phyloP scores from a whole-genome alignment of 768 basidiomycete species.

The Russula vinacea region DNA sequence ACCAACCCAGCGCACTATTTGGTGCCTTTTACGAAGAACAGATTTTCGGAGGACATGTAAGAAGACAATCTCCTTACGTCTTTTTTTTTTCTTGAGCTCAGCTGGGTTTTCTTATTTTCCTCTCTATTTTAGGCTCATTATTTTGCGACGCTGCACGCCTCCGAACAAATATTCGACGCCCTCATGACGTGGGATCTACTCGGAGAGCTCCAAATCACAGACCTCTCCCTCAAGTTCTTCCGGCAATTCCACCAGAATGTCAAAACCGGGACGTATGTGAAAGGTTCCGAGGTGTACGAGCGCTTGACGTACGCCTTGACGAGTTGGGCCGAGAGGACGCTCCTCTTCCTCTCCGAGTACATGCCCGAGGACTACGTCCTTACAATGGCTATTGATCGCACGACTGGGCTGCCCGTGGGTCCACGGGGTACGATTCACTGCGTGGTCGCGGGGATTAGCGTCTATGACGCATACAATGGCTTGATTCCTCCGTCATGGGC shows the following conservation, averaged over 20 bases:
- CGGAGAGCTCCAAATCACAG: constrained; percentile 12
- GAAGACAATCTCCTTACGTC: not conserved
- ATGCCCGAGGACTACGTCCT: constrained; percentile 17
- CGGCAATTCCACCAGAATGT: constrained; percentile 12
- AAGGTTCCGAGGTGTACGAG: constrained; percentile 5
- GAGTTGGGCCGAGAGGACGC: constrained; percentile 2
- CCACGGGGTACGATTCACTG: constrained; percentile 4
- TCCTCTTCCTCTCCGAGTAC: constrained; percentile 12
- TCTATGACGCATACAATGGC: constrained; percentile 9
- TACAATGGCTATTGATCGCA: not conserved
- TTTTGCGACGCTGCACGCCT: constrained; percentile 13
- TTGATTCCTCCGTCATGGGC: constrained; percentile 15
- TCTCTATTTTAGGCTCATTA: constrained; percentile 13
- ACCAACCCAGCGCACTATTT: constrained; percentile 6
- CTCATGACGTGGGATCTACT: constrained; percentile 16
- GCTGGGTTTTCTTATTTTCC: not conserved
- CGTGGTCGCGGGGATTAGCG: not conserved
- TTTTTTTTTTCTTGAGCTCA: not conserved
- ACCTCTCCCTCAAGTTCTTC: constrained; percentile 16
- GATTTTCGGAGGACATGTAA: constrained; percentile 15
- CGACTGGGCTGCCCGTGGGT: constrained; percentile 9
- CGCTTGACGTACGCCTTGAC: constrained; percentile 7
- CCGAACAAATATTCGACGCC: constrained; percentile 14
- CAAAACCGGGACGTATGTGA: constrained; percentile 5
- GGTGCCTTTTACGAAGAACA: constrained; percentile 18